Evolutionary conservation across 495 filamentous ascomycete species (phyloP).

Genomic region (Aspergillus taichungensis): DNA sequence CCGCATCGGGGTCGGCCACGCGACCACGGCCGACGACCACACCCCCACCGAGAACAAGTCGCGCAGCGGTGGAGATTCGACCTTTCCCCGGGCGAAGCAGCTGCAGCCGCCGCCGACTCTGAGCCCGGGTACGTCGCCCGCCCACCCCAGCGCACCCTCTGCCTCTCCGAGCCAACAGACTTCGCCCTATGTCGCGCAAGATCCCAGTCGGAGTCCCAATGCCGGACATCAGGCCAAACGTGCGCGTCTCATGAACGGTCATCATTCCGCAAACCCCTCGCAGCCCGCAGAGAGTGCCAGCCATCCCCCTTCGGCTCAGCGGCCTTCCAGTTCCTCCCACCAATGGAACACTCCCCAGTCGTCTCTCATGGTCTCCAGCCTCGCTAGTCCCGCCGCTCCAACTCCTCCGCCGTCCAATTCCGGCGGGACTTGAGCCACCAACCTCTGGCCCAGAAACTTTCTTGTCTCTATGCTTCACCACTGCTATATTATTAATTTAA

Average conservation of each 20-base stretch:
- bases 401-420: conserved; percentile 2
- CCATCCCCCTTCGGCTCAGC: conserved; percentile 1
- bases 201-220: conserved; percentile 16
- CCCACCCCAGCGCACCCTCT: conserved; percentile 15
- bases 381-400: neutral
- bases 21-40: conserved; percentile 13
- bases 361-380: neutral
- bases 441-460: no score
- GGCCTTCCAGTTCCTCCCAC: neutral
- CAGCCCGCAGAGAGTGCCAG: conserved; percentile 9
- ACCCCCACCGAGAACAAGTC: conserved; percentile 11
- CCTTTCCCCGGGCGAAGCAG: conserved; percentile 17
- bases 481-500: no score
- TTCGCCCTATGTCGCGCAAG: conserved; percentile 26
- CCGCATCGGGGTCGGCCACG: conserved; percentile 26
- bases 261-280: conserved; percentile 10
- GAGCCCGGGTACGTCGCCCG: conserved; percentile 24
- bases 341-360: conserved; percentile 5
- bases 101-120: conserved; percentile 20
- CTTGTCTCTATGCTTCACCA: no score
- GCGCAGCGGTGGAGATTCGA: conserved; percentile 20
- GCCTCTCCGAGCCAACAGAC: conserved; percentile 23
- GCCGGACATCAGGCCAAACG: conserved; percentile 29
- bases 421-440: neutral
- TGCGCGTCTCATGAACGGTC: conserved; percentile 37